Conservation (phyloP, 805 yeast species). For the Schwanniomyces occidentalis region DNA sequence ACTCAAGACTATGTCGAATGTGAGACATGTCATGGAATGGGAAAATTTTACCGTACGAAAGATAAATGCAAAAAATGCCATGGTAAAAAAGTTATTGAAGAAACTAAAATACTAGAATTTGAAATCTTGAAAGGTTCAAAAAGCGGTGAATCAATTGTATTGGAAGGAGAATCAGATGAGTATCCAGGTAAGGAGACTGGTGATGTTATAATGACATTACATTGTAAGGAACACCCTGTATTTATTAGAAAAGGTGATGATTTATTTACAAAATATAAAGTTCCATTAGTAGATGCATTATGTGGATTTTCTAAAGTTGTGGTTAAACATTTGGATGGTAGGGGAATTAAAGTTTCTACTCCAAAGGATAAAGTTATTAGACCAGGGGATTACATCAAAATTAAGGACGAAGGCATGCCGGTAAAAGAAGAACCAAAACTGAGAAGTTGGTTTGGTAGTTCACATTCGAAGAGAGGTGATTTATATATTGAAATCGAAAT, state of each 20-base stretch:
- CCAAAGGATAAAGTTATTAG: constrained; percentile 79
- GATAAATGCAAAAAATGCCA: constrained; percentile 78
- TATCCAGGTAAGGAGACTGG: constrained; percentile 73
- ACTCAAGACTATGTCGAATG: constrained; percentile 64
- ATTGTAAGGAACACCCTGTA: constrained; percentile 45
- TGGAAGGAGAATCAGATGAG: constrained; percentile 76
- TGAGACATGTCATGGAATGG: constrained; percentile 68
- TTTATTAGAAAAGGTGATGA: constrained; percentile 65
- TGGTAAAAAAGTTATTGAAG: constrained; percentile 62
- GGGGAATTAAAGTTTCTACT: constrained; percentile 62
- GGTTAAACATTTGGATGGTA: constrained; percentile 75
- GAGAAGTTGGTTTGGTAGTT: constrained; percentile 26
- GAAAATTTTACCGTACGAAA: constrained; percentile 57
- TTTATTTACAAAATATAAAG: constrained; percentile 55
- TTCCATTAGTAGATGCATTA: constrained; percentile 79
- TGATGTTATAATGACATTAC: constrained; percentile 66
- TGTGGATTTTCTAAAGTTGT: constrained; percentile 73
- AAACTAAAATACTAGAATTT: constrained; percentile 73
- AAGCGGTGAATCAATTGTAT: constrained; percentile 57
- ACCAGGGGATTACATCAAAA: constrained; percentile 68
- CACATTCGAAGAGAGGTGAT: constrained; percentile 54
- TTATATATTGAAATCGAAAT: constrained; percentile 68
- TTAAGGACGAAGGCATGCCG: constrained; percentile 86
- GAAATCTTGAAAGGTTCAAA: constrained; percentile 72
- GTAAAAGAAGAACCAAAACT: constrained; percentile 25